A percentile compares a stretch with the other conserved stretches of the same genome.
These are phyloP conservation scores for Gossypium longicalyx DNA, from an alignment of 345 rosid genomes.

Conservation along the genomic window DNA sequence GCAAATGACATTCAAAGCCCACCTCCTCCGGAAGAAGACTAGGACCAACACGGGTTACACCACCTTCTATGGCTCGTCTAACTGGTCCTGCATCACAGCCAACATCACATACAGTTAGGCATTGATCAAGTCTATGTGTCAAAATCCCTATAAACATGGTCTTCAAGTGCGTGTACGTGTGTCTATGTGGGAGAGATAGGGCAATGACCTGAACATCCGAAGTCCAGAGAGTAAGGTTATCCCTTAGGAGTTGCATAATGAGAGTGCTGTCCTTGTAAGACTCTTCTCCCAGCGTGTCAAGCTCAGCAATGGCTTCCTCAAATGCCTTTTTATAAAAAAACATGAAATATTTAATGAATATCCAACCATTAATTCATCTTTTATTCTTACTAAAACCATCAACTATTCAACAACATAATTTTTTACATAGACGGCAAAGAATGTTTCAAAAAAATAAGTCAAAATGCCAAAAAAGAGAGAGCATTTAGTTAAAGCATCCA, in stretches of 20 bases:
- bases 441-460: no score
- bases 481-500: no score
- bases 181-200: not conserved
- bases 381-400: not conserved
- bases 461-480: no score
- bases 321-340: constrained; percentile 52
- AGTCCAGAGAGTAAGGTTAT: constrained; percentile 97
- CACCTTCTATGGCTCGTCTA: constrained; percentile 60
- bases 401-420: no score
- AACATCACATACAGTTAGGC: not conserved
- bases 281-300: constrained; percentile 87
- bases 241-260: constrained; percentile 92
- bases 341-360: not conserved
- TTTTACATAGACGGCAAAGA: no score
- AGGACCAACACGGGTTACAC: constrained; percentile 24
- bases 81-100: constrained; percentile 54
- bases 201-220: constrained; percentile 78
- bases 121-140: not conserved
- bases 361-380: not conserved
- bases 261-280: constrained; percentile 99
- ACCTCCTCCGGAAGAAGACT: constrained; percentile 50
- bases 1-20: constrained; percentile 67
- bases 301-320: constrained; percentile 95
- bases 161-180: not conserved
- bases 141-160: not conserved